These are phyloP conservation scores for Podaxis pistillaris DNA, from an alignment of 768 basidiomycete species.

Conservation along the genomic window DNA sequence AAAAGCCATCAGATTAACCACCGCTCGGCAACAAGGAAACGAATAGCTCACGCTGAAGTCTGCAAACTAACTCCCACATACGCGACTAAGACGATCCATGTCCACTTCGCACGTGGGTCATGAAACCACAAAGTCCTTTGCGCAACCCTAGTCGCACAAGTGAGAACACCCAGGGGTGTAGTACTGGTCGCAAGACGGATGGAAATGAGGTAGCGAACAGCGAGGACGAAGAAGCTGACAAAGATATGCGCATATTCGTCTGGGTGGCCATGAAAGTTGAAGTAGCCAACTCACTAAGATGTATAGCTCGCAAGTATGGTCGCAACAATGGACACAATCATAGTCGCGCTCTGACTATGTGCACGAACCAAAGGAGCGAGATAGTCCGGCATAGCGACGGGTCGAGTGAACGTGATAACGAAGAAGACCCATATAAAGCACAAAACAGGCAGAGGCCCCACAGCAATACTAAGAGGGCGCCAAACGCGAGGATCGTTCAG, in stretches of 20 bases:
- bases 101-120: neutral
- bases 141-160: neutral
- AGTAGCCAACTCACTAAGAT: neutral
- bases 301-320: neutral
- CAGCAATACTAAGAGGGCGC: neutral
- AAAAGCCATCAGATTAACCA: neutral
- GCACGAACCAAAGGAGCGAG: neutral
- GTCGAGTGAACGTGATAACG: neutral
- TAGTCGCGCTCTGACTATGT: conserved; percentile 1
- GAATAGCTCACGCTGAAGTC: neutral
- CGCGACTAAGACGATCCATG: conserved; percentile 1
- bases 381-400: conserved; percentile 1
- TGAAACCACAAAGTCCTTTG: conserved; percentile 1
- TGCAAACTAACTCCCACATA: neutral
- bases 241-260: neutral
- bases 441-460: neutral
- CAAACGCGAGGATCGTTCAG: neutral
- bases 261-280: neutral
- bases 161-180: neutral
- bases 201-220: conserved; percentile 2
- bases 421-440: conserved; percentile 3
- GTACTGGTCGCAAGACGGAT: neutral
- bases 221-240: conserved; percentile 1
- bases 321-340: neutral
- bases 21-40: neutral